Evolutionary conservation across 306 rosid genomes (phyloP), one percentile per base, ranked within the genome.

Genomic region (Cicer judaicum): DNA sequence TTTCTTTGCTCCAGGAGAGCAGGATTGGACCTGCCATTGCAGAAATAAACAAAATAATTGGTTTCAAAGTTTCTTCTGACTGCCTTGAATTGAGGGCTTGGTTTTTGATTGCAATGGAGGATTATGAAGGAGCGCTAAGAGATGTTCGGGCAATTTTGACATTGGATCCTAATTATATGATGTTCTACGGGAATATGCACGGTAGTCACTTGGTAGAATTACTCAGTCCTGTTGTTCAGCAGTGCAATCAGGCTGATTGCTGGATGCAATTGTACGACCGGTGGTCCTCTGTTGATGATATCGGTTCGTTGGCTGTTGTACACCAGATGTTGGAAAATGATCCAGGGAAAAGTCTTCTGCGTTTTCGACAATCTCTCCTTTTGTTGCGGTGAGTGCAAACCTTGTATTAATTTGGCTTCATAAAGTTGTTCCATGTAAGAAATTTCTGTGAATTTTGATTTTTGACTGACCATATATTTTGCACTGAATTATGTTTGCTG

Each of bases 271-370:
- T 92, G 54, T 87, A 90, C 79, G 94, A 92, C 24, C 83, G 91
- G 56, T 92, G 98, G 98, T 92, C 98, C 73, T 88, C 87, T 82
- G 96, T 92, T 49, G 98, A 92, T 77, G 98, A 90, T 74, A 86
- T 92, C 64, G 98, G 98, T 81, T 92, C 98, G 34, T 79, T 92
- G 63, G 92, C 98, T 81, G 92, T 92, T 56, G 96, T 92, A 36
- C 96, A 92, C 71, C 96, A 90, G 52, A 92, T 92, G 98, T 77
- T 92, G 64, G 83, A 87, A 74, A 92, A 90, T 77, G 94, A 92
- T 68, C 98, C 98, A 0, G 92, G 94, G 55, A 90, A 87, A 74
- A 92, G 98, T 78, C 94, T 90, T 40, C 53, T 92, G 75, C 86
- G 88, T 52, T 92, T 92, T 86, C 86, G 98, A 43, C 98, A 92